A percentile compares a stretch with the other conserved stretches of the same genome.
These are phyloP conservation scores for Acanthamoeba lenticulata DNA, from an alignment of 208 protist species.

Conservation along the genomic window DNA sequence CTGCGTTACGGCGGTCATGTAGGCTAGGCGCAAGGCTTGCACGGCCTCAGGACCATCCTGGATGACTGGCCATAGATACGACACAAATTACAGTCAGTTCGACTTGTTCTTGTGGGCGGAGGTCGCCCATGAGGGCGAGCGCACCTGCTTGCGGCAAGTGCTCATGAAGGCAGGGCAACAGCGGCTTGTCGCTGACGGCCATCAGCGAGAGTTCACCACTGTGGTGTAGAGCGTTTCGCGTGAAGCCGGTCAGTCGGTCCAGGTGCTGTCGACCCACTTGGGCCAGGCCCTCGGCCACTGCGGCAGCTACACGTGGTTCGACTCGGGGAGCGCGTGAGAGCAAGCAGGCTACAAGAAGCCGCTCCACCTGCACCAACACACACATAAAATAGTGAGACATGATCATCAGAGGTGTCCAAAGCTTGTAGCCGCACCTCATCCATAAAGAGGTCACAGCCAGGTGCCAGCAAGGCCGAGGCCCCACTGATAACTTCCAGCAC, in stretches of 20 bases:
- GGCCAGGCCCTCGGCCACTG: background rate
- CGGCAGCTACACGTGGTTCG: background rate
- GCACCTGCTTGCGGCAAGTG: background rate
- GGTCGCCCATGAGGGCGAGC: background rate
- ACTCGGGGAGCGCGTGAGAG: background rate
- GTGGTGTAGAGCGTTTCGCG: background rate
- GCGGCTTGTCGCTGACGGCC: background rate
- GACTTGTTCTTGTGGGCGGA: too few relatives aligned
- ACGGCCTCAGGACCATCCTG: background rate
- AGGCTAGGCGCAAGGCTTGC: background rate
- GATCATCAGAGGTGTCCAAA: background rate
- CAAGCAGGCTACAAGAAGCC: background rate
- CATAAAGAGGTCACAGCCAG: background rate
- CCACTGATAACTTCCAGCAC: background rate
- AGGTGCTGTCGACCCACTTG: background rate
- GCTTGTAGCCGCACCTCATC: background rate
- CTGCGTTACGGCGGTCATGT: background rate
- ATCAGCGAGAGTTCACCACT: background rate
- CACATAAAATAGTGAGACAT: background rate
- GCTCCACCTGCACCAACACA: background rate
- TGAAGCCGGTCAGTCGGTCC: background rate
- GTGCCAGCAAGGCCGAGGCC: background rate
- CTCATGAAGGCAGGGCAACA: background rate
- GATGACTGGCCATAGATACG: too few relatives aligned
- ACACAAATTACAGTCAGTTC: too few relatives aligned